Evolutionary conservation across 805 yeast species (phyloP), one percentile per base, ranked within the genome.

Genomic region (Metschnikowia colocasiae): DNA sequence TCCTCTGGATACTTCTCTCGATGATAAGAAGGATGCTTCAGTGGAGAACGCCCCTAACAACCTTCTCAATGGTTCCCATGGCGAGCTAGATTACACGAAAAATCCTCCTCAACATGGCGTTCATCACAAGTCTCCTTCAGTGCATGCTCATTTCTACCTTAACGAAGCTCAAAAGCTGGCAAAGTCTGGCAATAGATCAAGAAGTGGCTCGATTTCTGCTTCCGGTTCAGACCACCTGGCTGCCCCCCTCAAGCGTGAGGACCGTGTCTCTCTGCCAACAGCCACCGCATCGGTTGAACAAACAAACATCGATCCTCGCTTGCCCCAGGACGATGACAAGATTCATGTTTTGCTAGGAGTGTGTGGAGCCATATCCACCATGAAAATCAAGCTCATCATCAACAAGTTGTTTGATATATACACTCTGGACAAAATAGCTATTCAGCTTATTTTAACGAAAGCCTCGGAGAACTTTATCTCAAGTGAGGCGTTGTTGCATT

Each of bases 91-190:
- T 47, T 61, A 57, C 47, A 46, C 59, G 2, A 34, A 51, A 27
- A 56, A 56, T 31, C 71, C 73, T 3, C 75, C 76, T 4, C 54
- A 44, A 12, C 61, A 59, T 8, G 53, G 59, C 30, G 40, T 52
- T 2, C 85, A 79, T 58, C 78, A 78, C 55, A 77, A 80, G 61
- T 60, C 76, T 18, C 75, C 85, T 15, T 77, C 87, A 0, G 83
- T 83, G 52, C 95, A 87, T 65, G 90, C 94, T 0, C 95, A 86
- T 64, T 87, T 87, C 60, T 78, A 76, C 54, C 82, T 81, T 8
- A 86, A 82, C 51, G 91, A 85, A 47, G 73, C 84, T 1, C 60
- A 80, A n/a, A 83, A 79, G 58, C 82, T 65, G 6, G 62, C 56
- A 8, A 70, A 69, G 47, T 47, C 57, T 4, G 51, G 39, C 26